Evolutionary conservation across 192 early-diverging fungal species (phyloP), one percentile per base, ranked within the genome.

Genomic region (Blastocladiella britannica): DNA sequence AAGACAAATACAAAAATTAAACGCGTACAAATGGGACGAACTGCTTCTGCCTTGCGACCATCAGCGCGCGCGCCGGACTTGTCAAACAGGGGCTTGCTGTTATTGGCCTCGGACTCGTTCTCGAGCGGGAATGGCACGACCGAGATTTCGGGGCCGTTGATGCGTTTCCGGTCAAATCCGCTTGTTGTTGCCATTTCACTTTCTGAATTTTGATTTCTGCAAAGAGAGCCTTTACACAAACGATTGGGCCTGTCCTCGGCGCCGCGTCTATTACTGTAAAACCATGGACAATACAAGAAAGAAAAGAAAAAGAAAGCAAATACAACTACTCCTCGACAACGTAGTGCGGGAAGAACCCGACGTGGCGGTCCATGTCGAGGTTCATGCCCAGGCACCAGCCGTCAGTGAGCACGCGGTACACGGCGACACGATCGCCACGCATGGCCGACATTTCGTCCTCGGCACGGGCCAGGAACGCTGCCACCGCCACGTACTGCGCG

Each of bases 21-120:
- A 28, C 52, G 24, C 69, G 57, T 68, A 78, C 76, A 78, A 29
- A 76, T 71, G 26, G 69, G 67, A 52, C 76, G 59, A 63, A 78
- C 67, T 55, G 75, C 71, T 53, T 78, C 76, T 20, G 67, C 60
- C 26, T 66, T 65, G 28, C 72, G 68, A 30, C 73, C 61, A 61
- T 79, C 72, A 28, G 56, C 59, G 29, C 76, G 62, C n/a, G 54
- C 63, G 12, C 30, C 59, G 8, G 55, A 51, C 27, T 64, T 60
- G 26, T 62, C 61, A 7, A 62, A 47, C 2, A 70, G 58, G 2
- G 60, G 55, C 24, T 65, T 63, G 55, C 56, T 60, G 51, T 66
- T 58, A 8, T 64, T 56, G 58, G 37, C 37, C 15, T 20, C n/a
- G 37, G 37, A 9, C 15, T 47, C 37, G 37, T 20, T 20, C n/a